Base-by-base conservation (phyloP, 75 land plant genomes). In the Cupressus sempervirens region DNA sequence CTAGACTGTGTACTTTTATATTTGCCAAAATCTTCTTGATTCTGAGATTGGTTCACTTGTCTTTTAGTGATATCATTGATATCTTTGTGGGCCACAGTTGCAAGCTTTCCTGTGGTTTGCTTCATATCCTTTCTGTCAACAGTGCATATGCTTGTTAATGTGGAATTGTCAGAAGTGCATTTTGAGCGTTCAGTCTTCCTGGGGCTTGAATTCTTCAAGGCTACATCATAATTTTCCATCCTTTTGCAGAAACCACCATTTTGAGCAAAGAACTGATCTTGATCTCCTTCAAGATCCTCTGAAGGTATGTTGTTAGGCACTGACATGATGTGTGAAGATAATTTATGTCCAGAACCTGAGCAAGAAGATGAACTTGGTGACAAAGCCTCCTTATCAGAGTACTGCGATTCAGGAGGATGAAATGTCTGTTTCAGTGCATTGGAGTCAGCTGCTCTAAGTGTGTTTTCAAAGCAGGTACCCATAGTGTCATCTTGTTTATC, bases 331-430 rank as follows among this genome's bases (percentile, higher is more conserved):
- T 79, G 50, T 45, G 46, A n/a, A 11, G 81, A 79, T 43, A n/a
- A 41, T 79, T 79, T 79, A n/a, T 79, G 50, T 43, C 52, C n/a
- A 79, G 81, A 79, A 79, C 30, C n/a, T 0, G 50, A 79, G 81
- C 45, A n/a, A 45, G n/a, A 45, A 79, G 81, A 45, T 26, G 50
- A 43, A 79, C 29, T 79, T 79, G 14, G 45, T 10, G 50, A 45
- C 45, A 32, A 79, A 10, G 4, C 45, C n/a, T n/a, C 50, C 45
- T 79, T 79, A n/a, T 79, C 52, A 23, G 81, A 45, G 81, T 43
- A n/a, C 15, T 26, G 40, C 50, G 50, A 45, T 41, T 79, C 81
- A n/a, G 46, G 43, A 18, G 12, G 14, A 79, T 79, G n/a, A 79
- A 29, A 45, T 79, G 81, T 79, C 52, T 43, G 14, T 43, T 45